Conservation (phyloP, 1,284 basidiomycete species). For the Ustilago curta region DNA sequence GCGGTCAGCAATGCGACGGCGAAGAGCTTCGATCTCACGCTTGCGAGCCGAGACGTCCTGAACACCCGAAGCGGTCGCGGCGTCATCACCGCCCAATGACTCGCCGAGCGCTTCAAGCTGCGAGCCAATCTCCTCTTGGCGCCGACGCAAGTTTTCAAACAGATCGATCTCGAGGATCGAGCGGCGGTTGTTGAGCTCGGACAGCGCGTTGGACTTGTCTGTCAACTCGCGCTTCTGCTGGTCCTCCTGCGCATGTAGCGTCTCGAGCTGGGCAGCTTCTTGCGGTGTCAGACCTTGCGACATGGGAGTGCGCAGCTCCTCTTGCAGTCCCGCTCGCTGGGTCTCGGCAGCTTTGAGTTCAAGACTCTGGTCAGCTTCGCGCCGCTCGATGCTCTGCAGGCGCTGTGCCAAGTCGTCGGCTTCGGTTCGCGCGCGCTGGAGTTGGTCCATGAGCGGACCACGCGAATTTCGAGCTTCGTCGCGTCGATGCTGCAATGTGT, state of each 20-base stretch:
- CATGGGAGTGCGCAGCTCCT: slow-evolving; percentile 83
- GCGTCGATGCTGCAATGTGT: slow-evolving; percentile 79
- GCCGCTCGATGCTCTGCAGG: slow-evolving; percentile 77
- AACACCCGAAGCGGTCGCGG: slow-evolving; percentile 77
- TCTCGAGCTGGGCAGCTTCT: slow-evolving; percentile 79
- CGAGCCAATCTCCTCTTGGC: slow-evolving; percentile 80
- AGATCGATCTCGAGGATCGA: slow-evolving; percentile 91
- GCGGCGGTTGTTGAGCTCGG: slow-evolving; percentile 83
- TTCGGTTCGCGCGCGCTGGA: slow-evolving; percentile 76
- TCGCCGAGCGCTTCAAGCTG: slow-evolving; percentile 82
- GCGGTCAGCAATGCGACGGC: slow-evolving; percentile 73
- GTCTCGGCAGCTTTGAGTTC: slow-evolving; percentile 77
- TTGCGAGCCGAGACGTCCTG: slow-evolving; percentile 77
- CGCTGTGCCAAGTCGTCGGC: slow-evolving; percentile 78
- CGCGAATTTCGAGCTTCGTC: slow-evolving; percentile 79
- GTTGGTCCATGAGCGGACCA: slow-evolving; percentile 78
- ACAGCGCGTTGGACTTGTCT: slow-evolving; percentile 78
- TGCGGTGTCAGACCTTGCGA: slow-evolving; percentile 78
- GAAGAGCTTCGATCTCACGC: slow-evolving; percentile 40
- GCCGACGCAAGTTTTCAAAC: slow-evolving; percentile 84
- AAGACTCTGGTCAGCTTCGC: slow-evolving; percentile 78
- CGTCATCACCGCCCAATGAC: slow-evolving; percentile 73
- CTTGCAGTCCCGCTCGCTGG: slow-evolving; percentile 75
- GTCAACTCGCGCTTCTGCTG: slow-evolving; percentile 78
- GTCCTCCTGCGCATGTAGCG: slow-evolving; percentile 82